Conservation (phyloP, 2,329 filamentous ascomycete genomes). For the Arthrobotrys sinensis region DNA sequence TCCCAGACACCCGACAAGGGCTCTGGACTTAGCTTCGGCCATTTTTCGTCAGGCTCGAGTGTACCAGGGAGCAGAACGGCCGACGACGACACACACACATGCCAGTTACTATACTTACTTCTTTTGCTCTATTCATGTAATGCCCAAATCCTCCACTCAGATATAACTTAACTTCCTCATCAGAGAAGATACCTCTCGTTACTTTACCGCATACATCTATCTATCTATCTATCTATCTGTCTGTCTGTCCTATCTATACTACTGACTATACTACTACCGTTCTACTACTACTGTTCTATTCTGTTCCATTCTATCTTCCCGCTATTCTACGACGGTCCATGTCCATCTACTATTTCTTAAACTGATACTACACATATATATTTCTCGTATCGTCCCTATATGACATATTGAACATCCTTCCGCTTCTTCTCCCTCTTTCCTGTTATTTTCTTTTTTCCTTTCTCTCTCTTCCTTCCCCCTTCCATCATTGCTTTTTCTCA, state of each 20-base stretch:
- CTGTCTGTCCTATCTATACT: background rate
- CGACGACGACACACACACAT: constrained; percentile 46
- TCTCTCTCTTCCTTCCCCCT: constrained; percentile 14
- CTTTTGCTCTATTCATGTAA: background rate
- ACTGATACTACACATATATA: background rate
- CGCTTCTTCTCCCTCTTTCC: constrained; percentile 24
- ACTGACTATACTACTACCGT: background rate
- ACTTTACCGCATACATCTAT: background rate
- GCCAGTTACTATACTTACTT: constrained; percentile 9
- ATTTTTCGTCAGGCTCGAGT: constrained; percentile 50
- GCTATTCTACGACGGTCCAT: background rate
- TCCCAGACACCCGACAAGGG: constrained; percentile 58
- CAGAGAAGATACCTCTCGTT: constrained; percentile 7
- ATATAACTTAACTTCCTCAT: background rate
- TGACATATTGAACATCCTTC: constrained; percentile 38
- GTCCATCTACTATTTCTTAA: background rate
- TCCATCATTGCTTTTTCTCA: constrained; percentile 24
- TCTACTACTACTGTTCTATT: background rate
- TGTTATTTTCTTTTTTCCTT: constrained; percentile 13
- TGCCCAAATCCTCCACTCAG: constrained; percentile 12
- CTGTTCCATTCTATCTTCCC: background rate
- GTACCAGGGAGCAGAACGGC: constrained; percentile 40
- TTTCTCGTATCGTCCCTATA: constrained; percentile 25
- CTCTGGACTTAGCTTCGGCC: constrained; percentile 38
- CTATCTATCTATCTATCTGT: background rate